Evolutionary conservation across 1,284 basidiomycete species (phyloP).

Genomic region (Rhodotorula sp.): DNA sequence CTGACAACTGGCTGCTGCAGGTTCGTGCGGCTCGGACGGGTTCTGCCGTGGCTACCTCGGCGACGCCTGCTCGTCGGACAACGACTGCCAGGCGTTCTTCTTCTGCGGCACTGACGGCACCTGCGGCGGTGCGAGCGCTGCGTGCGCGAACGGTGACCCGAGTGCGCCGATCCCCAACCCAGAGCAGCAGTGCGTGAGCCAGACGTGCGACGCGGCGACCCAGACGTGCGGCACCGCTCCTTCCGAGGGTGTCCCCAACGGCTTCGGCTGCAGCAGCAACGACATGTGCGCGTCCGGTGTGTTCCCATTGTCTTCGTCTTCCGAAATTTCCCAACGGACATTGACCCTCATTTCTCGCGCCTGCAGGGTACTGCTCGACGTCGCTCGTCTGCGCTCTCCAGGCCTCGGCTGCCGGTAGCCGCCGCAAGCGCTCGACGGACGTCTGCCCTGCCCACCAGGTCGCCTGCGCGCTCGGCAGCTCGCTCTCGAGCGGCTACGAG

Average conservation of each 20-base stretch:
- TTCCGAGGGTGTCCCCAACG: constrained; percentile 26
- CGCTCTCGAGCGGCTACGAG: constrained; percentile 41
- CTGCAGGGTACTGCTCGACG: constrained; percentile 6
- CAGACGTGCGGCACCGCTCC: constrained; percentile 28
- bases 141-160: constrained; percentile 36
- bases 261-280: constrained; percentile 33
- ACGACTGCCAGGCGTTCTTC: constrained; percentile 43
- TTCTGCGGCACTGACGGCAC: constrained; percentile 39
- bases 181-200: constrained; percentile 37
- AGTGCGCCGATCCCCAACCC: constrained; percentile 36
- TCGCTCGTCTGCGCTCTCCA: constrained; percentile 15
- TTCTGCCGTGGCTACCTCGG: constrained; percentile 39
- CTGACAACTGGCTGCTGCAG: constrained; percentile 1
- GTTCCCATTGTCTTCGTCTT: not conserved
- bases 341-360: not conserved
- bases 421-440: constrained; percentile 25
- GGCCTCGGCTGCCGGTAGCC: constrained; percentile 9
- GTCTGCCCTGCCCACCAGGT: constrained; percentile 24
- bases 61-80: constrained; percentile 35
- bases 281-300: constrained; percentile 33
- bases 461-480: constrained; percentile 27
- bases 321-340: too few species aligned
- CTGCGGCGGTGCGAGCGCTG: constrained; percentile 35
- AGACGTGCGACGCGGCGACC: constrained; percentile 29
- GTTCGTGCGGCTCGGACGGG: constrained; percentile 35